Evolutionary conservation across 768 basidiomycete species (phyloP).

Genomic region (Rhodocollybia butyracea): DNA sequence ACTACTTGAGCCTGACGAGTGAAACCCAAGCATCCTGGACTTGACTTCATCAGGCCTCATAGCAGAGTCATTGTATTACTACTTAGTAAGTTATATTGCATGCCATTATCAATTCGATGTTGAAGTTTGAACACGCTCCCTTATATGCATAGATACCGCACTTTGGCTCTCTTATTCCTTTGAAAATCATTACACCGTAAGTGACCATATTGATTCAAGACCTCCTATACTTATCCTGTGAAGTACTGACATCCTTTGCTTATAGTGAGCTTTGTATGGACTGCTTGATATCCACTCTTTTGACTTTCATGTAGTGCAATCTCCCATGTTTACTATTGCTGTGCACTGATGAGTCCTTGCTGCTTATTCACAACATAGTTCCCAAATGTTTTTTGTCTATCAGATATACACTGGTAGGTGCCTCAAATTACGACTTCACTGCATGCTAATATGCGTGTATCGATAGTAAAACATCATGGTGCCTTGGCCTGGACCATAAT

Average conservation of each 20-base stretch:
- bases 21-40: conserved; percentile 27
- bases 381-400: conserved; percentile 42
- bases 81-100: conserved; percentile 27
- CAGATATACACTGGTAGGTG: conserved; percentile 34
- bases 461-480: conserved; percentile 23
- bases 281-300: conserved; percentile 38
- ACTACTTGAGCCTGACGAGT: not conserved
- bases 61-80: conserved; percentile 43
- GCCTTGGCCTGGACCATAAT: conserved; percentile 2
- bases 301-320: conserved; percentile 45
- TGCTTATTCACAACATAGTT: conserved; percentile 22
- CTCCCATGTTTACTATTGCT: too few species aligned
- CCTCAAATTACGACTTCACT: not conserved
- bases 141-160: conserved; percentile 35
- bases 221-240: not conserved
- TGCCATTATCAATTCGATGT: not conserved
- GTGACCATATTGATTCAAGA: conserved; percentile 7
- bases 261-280: conserved; percentile 37
- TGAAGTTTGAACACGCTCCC: not conserved
- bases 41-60: conserved; percentile 35
- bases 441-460: not conserved
- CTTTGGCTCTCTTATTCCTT: conserved; percentile 36
- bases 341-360: not conserved
- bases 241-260: not conserved
- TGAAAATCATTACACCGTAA: conserved; percentile 36